phyloP scores from a whole-genome alignment of 2,329 filamentous ascomycete species.

The Colletotrichum higginsianum region DNA sequence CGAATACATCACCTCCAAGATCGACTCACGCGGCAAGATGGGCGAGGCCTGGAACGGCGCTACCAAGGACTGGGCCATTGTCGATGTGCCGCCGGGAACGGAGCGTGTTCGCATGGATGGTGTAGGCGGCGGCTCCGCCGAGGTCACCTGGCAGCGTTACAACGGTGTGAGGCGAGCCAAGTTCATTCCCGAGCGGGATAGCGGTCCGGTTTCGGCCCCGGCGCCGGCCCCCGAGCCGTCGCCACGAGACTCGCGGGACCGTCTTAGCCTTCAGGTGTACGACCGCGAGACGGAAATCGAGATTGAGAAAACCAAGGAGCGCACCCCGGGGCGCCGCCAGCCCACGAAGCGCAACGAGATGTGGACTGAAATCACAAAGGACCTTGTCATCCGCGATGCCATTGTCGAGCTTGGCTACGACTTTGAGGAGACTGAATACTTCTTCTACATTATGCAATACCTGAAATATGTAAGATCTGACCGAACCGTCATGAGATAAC shows the following conservation, averaged over 20 bases:
- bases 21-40: slow-evolving; percentile 74
- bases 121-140: slow-evolving; percentile 79
- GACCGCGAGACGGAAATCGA: slow-evolving; percentile 65
- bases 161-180: slow-evolving; percentile 82
- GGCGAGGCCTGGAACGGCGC: slow-evolving; percentile 83
- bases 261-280: slow-evolving; percentile 63
- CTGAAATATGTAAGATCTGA: slow-evolving; percentile 82
- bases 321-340: slow-evolving; percentile 58
- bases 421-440: slow-evolving; percentile 90
- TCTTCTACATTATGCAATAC: slow-evolving; percentile 95
- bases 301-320: slow-evolving; percentile 70
- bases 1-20: slow-evolving; percentile 70
- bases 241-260: slow-evolving; percentile 53
- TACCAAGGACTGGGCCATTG: slow-evolving; percentile 83
- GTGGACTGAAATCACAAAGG: slow-evolving; percentile 98
- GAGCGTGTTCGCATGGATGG: slow-evolving; percentile 88
- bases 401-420: slow-evolving; percentile 88
- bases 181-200: slow-evolving; percentile 79
- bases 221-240: slow-evolving; percentile 46
- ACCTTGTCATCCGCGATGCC: slow-evolving; percentile 88
- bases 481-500: neutral
- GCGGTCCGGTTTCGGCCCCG: slow-evolving; percentile 48
- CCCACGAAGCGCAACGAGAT: slow-evolving; percentile 73
- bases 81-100: slow-evolving; percentile 88
- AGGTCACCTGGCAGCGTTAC: slow-evolving; percentile 85